A percentile compares a stretch with the other conserved stretches of the same genome.
phyloP scores from a whole-genome alignment of 768 basidiomycete genomes.

The Suillus lakei region DNA sequence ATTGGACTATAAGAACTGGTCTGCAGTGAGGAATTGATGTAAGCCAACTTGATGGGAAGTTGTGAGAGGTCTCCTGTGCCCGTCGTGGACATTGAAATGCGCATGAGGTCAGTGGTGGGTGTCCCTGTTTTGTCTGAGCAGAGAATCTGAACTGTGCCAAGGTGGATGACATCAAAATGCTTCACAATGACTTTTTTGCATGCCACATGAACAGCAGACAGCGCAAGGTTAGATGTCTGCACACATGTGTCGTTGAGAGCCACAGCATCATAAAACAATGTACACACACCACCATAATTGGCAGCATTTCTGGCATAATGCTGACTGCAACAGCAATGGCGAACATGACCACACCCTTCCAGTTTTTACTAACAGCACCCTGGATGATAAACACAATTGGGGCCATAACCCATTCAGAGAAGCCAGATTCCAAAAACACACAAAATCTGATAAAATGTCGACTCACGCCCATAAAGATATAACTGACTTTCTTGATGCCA shows the following conservation, averaged over 20 bases:
- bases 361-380: constrained; percentile 36
- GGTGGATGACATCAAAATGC: constrained; percentile 64
- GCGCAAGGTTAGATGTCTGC: constrained; percentile 62
- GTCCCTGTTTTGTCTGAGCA: constrained; percentile 76
- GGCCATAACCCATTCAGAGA: constrained; percentile 32
- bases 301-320: constrained; percentile 39
- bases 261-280: not conserved
- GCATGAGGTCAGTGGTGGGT: constrained; percentile 45
- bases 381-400: constrained; percentile 34
- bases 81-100: constrained; percentile 38
- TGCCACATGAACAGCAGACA: constrained; percentile 59
- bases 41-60: constrained; percentile 33
- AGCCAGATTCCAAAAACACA: not conserved
- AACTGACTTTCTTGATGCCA: constrained; percentile 39
- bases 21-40: constrained; percentile 37
- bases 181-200: constrained; percentile 64
- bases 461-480: constrained; percentile 37
- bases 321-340: constrained; percentile 36
- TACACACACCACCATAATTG: constrained; percentile 36
- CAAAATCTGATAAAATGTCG: too few species aligned
- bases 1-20: constrained; percentile 42
- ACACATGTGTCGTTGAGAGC: constrained; percentile 36
- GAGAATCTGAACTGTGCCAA: constrained; percentile 56
- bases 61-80: constrained; percentile 24
- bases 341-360: constrained; percentile 37